Evolutionary conservation across 2,329 filamentous ascomycete species (phyloP), one percentile per base, ranked within the genome.

Genomic region (Zasmidium citrigriseum): DNA sequence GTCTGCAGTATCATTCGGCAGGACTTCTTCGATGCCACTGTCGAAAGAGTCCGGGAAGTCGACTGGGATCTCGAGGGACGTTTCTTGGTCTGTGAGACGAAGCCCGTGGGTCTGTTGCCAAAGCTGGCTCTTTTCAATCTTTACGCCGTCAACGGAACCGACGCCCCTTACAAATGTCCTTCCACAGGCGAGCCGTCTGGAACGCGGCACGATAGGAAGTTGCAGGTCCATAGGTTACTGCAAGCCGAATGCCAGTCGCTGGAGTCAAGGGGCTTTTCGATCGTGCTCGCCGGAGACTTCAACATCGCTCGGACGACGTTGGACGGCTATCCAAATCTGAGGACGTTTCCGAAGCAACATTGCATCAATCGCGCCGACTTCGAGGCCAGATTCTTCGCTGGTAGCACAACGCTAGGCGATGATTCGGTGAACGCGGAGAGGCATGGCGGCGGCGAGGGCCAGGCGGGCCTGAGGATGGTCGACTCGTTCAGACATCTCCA

Each of bases 11-110:
- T 84, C 46, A 64, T 83, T 14, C 74, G 81, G 2, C 67, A 73
- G 11, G 80, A 83, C 62, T 76, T 81, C 27, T 51, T 50, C 52
- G 58, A 69, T 11, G 24, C 58, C 1, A 56, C 67, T 21, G 69
- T 76, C 10, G 59, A 67, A 0, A 52, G 57, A 3, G 70, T 78
- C 0, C 72, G 77, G 7, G 74, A 72, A 0, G 79, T 81, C 0
- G 68, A 75, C 10, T 84, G 80, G 82, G 82, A 84, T 54, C 63
- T 70, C 1, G 82, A 84, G 73, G 82, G 82, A 2, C 75, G 82
- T 0, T 73, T 84, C 4, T 72, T 77, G n/a, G 70, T 84, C 21
- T 72, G 80, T 12, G 77, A 82, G 65, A 71, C 68, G 1, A 65
- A 64, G 24, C 68, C 25, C 9, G 21, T 18, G 2, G n/a, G 29